phyloP scores from a whole-genome alignment of 768 basidiomycete species.

The Mycena galericulata region DNA sequence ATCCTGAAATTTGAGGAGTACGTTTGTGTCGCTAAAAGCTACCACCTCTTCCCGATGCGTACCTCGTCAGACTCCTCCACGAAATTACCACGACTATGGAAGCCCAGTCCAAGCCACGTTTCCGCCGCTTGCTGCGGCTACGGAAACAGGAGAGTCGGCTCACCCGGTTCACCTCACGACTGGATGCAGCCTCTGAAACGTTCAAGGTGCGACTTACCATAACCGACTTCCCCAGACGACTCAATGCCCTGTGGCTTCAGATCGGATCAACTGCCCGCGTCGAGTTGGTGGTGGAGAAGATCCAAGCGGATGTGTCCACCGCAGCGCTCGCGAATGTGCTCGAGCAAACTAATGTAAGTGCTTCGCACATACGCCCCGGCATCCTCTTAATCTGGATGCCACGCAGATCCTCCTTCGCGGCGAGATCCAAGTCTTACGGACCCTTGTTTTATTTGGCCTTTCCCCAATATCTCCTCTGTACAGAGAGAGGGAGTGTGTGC shows the following conservation, averaged over 20 bases:
- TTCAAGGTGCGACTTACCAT: conserved; percentile 1
- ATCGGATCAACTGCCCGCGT: conserved; percentile 10
- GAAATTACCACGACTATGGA: neutral
- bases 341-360: conserved; percentile 4
- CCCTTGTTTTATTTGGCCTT: conserved; percentile 11
- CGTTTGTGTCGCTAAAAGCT: neutral
- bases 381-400: neutral
- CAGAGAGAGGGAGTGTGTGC: neutral
- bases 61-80: neutral
- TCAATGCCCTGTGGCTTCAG: conserved; percentile 3
- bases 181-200: conserved; percentile 9
- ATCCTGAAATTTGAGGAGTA: conserved; percentile 8
- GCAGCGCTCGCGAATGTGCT: neutral
- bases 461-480: conserved; percentile 7
- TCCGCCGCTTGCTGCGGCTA: conserved; percentile 1
- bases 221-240: neutral
- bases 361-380: neutral
- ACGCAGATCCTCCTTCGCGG: conserved; percentile 2
- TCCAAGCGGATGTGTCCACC: neutral
- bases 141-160: conserved; percentile 3
- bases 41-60: neutral
- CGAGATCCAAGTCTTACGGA: neutral
- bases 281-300: neutral
- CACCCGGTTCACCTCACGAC: neutral
- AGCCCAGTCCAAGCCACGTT: neutral